Percentiles rank a stretch among this genome's conserved stretches.
Conservation (phyloP, 2,329 filamentous ascomycete species). For the Penicillium freii region DNA sequence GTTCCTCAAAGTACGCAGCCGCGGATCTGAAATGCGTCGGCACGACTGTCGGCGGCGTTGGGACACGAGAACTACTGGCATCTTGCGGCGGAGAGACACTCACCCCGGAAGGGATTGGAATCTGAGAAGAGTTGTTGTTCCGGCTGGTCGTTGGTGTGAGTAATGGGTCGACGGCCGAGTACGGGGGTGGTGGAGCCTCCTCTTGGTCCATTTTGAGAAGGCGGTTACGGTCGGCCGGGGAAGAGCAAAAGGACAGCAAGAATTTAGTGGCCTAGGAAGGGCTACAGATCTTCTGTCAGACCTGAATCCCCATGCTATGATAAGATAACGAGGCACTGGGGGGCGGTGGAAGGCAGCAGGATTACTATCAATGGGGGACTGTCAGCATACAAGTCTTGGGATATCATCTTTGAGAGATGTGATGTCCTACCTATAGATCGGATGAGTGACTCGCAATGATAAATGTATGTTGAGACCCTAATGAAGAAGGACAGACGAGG, state of each 20-base stretch:
- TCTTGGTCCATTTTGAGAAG: conserved; percentile 35
- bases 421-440: neutral
- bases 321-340: conserved; percentile 13
- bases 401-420: neutral
- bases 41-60: conserved; percentile 11
- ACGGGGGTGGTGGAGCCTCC: conserved; percentile 44
- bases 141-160: conserved; percentile 22
- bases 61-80: conserved; percentile 20
- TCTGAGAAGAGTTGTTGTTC: conserved; percentile 16
- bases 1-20: conserved; percentile 40
- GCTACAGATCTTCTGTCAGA: conserved; percentile 16
- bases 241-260: neutral
- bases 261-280: conserved; percentile 6
- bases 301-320: conserved; percentile 18
- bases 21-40: conserved; percentile 38
- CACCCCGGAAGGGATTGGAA: conserved; percentile 22
- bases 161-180: conserved; percentile 43
- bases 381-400: conserved; percentile 7
- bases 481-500: neutral
- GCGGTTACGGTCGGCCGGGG: neutral
- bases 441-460: neutral
- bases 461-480: neutral
- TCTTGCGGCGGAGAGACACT: conserved; percentile 16
- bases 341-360: conserved; percentile 31
- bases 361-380: conserved; percentile 19